These are phyloP conservation scores for Clonostachys rosea DNA, from an alignment of 2,329 filamentous ascomycete genomes.

Conservation along the genomic window DNA sequence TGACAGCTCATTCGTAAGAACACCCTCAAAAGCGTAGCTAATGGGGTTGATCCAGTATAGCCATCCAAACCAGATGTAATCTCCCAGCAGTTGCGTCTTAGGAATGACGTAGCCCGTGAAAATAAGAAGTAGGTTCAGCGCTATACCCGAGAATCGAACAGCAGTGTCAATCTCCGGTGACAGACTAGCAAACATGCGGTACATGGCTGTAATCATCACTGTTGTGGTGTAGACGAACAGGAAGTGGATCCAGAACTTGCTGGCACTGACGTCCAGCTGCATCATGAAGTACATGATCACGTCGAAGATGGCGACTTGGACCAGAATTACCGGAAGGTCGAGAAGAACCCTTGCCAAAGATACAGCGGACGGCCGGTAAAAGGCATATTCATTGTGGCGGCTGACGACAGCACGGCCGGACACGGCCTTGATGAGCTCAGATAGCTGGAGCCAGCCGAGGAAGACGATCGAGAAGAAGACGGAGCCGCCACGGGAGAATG, in stretches of 20 bases:
- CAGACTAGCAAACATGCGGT: slow-evolving; percentile 50
- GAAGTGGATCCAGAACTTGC: slow-evolving; percentile 63
- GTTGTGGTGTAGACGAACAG: slow-evolving; percentile 54
- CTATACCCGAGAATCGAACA: slow-evolving; percentile 48
- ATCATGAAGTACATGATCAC: slow-evolving; percentile 73
- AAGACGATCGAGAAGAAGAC: slow-evolving; percentile 47
- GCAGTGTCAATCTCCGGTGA: slow-evolving; percentile 60
- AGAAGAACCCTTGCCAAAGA: slow-evolving; percentile 47
- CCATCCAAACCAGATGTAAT: slow-evolving; percentile 69
- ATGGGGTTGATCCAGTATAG: slow-evolving; percentile 61
- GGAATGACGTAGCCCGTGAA: slow-evolving; percentile 62
- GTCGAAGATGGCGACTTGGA: slow-evolving; percentile 64
- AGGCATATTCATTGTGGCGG: slow-evolving; percentile 41
- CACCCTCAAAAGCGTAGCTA: slow-evolving; percentile 59
- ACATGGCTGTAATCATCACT: slow-evolving; percentile 51
- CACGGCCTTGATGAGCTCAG: slow-evolving; percentile 74
- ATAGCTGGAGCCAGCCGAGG: slow-evolving; percentile 63
- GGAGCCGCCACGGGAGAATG: slow-evolving; percentile 48
- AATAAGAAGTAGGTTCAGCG: slow-evolving; percentile 58
- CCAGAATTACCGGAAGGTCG: slow-evolving; percentile 56
- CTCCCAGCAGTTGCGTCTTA: slow-evolving; percentile 42
- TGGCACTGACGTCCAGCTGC: slow-evolving; percentile 58
- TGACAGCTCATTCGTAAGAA: slow-evolving; percentile 50
- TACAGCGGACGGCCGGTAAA: slow-evolving; percentile 49
- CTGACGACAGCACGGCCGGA: slow-evolving; percentile 59